A percentile compares a stretch with the other conserved stretches of the same genome.
These are phyloP conservation scores for Kazachstania africana DNA, from an alignment of 805 yeast species.

Conservation along the genomic window DNA sequence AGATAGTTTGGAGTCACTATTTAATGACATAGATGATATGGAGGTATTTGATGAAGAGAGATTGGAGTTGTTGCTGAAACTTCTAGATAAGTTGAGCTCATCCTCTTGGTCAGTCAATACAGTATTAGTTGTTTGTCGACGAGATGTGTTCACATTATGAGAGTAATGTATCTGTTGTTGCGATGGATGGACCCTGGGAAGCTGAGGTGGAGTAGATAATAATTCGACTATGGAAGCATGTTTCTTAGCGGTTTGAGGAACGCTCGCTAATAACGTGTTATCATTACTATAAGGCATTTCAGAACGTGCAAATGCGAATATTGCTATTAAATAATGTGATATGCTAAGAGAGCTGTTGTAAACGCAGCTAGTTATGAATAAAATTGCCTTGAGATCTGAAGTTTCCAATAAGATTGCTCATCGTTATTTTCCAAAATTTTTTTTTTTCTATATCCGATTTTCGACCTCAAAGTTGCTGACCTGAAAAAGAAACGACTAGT, in stretches of 20 bases:
- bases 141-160: background rate
- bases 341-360: too few species aligned
- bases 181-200: constrained; percentile 22
- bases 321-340: background rate
- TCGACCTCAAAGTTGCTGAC: too few species aligned
- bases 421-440: too few species aligned
- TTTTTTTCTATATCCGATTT: too few species aligned
- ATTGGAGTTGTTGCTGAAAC: background rate
- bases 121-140: background rate
- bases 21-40: constrained; percentile 1
- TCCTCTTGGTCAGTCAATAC: background rate
- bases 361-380: too few species aligned
- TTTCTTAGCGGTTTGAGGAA: constrained; percentile 16
- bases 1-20: background rate
- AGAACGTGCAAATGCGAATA: background rate
- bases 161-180: too few species aligned
- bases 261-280: constrained; percentile 4
- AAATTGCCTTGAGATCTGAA: too few species aligned
- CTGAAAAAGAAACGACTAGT: too few species aligned
- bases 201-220: constrained; percentile 65
- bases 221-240: constrained; percentile 67
- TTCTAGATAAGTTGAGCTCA: background rate
- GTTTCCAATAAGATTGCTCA: too few species aligned
- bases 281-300: constrained; percentile 6
- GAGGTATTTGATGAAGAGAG: constrained; percentile 4